Conservation (phyloP, 1,139 yeast species). For the Scheffersomyces titani region DNA sequence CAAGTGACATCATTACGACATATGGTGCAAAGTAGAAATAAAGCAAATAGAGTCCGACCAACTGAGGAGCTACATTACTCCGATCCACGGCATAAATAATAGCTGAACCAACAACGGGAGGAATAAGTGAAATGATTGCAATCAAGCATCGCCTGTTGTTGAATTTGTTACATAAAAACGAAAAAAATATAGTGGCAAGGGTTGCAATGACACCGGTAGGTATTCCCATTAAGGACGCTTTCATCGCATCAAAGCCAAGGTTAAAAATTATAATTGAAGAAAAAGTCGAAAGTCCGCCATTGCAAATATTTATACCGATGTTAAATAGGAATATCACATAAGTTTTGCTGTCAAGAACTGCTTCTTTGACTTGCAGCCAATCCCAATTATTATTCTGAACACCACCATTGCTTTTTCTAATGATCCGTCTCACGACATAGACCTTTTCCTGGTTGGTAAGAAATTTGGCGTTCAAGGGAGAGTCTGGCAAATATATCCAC, state of each 20-base stretch:
- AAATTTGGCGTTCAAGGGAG: conserved; percentile 43
- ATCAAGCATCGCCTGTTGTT: conserved; percentile 16
- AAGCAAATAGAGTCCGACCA: conserved; percentile 22
- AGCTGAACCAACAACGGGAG: conserved; percentile 22
- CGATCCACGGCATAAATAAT: conserved; percentile 16
- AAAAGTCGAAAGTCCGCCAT: conserved; percentile 43
- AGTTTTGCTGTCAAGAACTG: conserved; percentile 23
- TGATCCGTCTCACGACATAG: conserved; percentile 29
- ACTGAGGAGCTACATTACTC: conserved; percentile 29
- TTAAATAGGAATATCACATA: conserved; percentile 31
- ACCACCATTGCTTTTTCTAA: conserved; percentile 28
- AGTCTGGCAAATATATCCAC: conserved; percentile 33
- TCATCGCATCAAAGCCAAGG: conserved; percentile 20
- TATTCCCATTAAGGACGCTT: conserved; percentile 23
- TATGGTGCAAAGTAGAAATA: conserved; percentile 24
- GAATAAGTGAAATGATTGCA: conserved; percentile 13
- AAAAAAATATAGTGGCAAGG: conserved; percentile 17
- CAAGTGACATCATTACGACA: conserved; percentile 36
- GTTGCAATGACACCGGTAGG: conserved; percentile 27
- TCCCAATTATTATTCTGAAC: conserved; percentile 23
- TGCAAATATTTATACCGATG: conserved; percentile 35
- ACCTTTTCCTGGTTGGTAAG: conserved; percentile 27
- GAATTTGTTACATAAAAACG: conserved; percentile 17
- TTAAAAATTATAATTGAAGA: conserved; percentile 19
- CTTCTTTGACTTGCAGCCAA: conserved; percentile 25